These are phyloP conservation scores for Melianthus villosus DNA, from an alignment of 441 rosid species.

Conservation along the genomic window DNA sequence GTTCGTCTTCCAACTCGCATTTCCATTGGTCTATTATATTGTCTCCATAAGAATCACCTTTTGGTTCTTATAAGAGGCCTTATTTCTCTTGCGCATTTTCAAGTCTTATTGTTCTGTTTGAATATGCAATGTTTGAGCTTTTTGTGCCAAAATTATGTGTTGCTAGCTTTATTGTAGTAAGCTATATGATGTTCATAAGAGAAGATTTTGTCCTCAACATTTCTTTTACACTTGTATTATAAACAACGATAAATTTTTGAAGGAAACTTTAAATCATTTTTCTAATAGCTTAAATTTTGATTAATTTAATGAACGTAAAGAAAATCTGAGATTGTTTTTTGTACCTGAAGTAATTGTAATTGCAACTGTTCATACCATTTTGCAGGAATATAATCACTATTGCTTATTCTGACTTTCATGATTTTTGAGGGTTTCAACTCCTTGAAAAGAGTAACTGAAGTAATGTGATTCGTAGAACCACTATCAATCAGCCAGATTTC, in stretches of 20 bases:
- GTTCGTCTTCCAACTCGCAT: neutral
- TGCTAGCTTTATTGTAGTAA: neutral
- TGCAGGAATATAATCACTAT: neutral
- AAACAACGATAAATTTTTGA: no score
- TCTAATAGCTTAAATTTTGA: conserved; percentile 6
- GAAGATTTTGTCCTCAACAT: neutral
- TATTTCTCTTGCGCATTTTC: no score
- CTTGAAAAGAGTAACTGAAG: neutral
- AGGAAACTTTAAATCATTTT: conserved; percentile 2
- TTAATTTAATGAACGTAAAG: conserved; percentile 5
- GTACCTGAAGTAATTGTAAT: neutral
- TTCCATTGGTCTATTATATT: no score
- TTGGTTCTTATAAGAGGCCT: no score
- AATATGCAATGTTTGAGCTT: neutral
- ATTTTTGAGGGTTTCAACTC: neutral
- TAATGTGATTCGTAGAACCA: neutral
- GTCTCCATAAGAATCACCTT: no score
- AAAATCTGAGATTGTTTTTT: neutral
- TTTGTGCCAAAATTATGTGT: neutral
- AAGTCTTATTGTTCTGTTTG: no score
- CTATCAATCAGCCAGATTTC: neutral
- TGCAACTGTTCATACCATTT: neutral
- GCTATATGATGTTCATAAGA: neutral
- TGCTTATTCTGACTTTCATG: neutral
- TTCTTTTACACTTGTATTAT: no score